These are phyloP conservation scores for Hibiscus trionum DNA, from an alignment of 345 rosid species.

Conservation along the genomic window DNA sequence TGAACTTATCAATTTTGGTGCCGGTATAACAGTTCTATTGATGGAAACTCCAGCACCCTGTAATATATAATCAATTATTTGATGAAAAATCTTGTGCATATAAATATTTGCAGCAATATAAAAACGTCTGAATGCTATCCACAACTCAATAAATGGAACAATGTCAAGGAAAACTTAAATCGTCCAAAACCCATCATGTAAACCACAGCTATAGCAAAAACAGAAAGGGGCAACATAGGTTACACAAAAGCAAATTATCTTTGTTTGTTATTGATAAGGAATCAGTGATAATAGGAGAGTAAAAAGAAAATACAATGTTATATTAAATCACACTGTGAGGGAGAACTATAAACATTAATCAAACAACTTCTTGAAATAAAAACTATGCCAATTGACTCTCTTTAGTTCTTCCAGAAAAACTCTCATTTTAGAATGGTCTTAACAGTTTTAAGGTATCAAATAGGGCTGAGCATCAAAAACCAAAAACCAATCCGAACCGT, in stretches of 20 bases:
- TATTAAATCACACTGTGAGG: not conserved
- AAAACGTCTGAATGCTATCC: not conserved
- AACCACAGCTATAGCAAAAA: not conserved
- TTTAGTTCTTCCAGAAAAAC: not conserved
- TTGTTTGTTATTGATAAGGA: not conserved
- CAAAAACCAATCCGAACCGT: no score
- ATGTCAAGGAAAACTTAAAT: not conserved
- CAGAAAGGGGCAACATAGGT: not conserved
- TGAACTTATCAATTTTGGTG: conserved; percentile 79
- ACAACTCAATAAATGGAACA: not conserved
- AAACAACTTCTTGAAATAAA: not conserved
- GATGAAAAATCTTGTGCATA: not conserved
- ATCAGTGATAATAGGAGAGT: not conserved
- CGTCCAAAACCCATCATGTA: not conserved
- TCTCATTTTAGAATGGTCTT: not conserved
- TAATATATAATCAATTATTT: conserved; percentile 4
- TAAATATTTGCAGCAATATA: not conserved
- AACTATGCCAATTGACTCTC: not conserved
- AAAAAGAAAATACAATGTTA: not conserved
- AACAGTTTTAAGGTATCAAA: not conserved
- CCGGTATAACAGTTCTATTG: conserved; percentile 47
- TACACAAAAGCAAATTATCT: not conserved
- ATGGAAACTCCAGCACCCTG: conserved; percentile 72
- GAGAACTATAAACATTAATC: not conserved
- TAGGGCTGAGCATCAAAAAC: no score